Base-by-base conservation (phyloP, 768 basidiomycete genomes). In the Arthromyces matolae region DNA sequence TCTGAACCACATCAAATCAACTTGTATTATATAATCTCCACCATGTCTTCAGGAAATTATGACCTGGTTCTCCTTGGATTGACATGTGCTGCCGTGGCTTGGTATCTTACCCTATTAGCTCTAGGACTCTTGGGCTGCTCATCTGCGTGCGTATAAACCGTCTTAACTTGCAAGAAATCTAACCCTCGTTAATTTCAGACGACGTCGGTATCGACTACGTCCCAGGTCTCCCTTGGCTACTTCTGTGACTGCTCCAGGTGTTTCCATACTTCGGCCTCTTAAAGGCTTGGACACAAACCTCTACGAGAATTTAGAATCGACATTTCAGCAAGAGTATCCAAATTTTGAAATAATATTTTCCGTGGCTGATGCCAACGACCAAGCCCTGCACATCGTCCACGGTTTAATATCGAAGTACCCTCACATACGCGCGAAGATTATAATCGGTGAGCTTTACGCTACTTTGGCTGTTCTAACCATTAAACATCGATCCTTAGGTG, bases 201-300 rank as follows among this genome's bases (percentile, higher is more conserved):
- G 89, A 13, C 80, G 73, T 60, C 78, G 89, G 36, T 96, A 93
- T 64, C 76, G 84, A 36, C 67, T 75, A 42, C 78, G 83, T 25
- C 82, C 83, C 23, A 76, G 77, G 14, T 84, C 83, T 5, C 84
- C 81, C 24, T 70, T 79, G 27, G 68, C 79, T 5, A 71, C 73
- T n/a, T 70, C 78, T 6, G 58, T 64, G 14, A 61, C 72, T 14
- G 78, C 80, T 3, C 93, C 93, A 9, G 95, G 93, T 16, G 95
- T 98, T 24, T 91, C 93, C 2, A 92, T 98, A 56, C 75, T 98
- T 41, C 83, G 96, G 37, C 96, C 96, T 6, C 75, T 99, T 42
- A 94, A 94, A 64, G 96, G 96, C 12, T 73, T 99, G 19, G 96
- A 99, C 66, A 80, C 86, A 49, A 98, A 98, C 64, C 78, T 99